Evolutionary conservation across 352 stramenopile species (phyloP), one percentile per base, ranked within the genome.

Genomic region (Phytophthora constricta): DNA sequence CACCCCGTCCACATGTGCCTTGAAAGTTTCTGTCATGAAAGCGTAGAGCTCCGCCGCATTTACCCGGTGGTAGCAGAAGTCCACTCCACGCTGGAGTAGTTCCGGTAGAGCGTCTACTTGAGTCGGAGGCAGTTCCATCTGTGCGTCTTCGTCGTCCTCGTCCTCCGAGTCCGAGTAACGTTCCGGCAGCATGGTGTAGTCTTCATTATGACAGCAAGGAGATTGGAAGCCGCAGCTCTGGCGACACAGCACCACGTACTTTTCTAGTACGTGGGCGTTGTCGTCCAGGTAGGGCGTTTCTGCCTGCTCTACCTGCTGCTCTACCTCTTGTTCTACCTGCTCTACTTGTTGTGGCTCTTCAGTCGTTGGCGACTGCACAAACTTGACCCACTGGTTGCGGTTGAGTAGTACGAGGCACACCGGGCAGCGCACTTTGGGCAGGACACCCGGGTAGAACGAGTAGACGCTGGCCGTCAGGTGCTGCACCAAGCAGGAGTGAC

Each of bases 351-450:
- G 27, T 56, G 34, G 20, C 47, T 48, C 16, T 42, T 57, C 31
- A 37, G 26, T 22, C 34, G 48, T 34, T n/a, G 20, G 17, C n/a
- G 79, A 67, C 13, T 67, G 48, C 8, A 87, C 62, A 23, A 76
- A 85, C 7, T 64, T 58, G 11, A 58, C 57, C 81, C 81, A 90
- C 48, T 82, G 76, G 43, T 56, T 66, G 53, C 82, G 86, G 58
- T 86, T 83, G 13, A 87, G 53, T 14, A 84, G 66, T 10, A 58
- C 80, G 43, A 90, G 58, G 48, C 81, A 90, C 54, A 82, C 72
- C n/a, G 81, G 81, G 20, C 81, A 90, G n/a, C 79, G 79, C 45
- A 90, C 76, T 71, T 87, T 87, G n/a, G 81, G 81, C 23, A 90
- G 57, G 31, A 87, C 74, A 9, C 81, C 81, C 0, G 79, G 69